Evolutionary conservation across 176 grass and related monocot species (phyloP), one percentile per base, ranked within the genome.

Genomic region (Tillandsia leiboldiana): DNA sequence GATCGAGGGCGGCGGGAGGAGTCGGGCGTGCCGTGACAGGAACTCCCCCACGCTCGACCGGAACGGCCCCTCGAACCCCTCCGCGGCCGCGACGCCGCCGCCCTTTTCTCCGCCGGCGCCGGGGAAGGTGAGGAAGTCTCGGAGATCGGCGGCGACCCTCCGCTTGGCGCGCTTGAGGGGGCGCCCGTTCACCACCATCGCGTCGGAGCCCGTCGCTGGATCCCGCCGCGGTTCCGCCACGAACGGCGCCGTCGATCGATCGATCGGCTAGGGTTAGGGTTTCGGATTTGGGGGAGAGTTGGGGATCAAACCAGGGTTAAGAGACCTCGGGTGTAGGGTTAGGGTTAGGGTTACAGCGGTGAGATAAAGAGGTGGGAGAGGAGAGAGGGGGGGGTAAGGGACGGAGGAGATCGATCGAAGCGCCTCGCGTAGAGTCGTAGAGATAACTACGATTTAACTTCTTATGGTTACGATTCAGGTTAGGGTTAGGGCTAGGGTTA

Each of bases 181-280:
- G 71, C 84, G 81, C 71, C 82, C 84, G 84, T 99, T 99, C 49
- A 99, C 94, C 77, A 99, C 94, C 94, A 99, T 99, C 67, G 79
- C 76, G 42, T 2, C 73, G 56, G 62, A 54, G 10, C 14, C 29
- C 78, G 64, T 80, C 72, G 79, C 75, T 81, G 81, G 88, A 84
- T 90, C 83, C 49, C 70, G 51, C 57, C 0, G 20, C 80, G 71
- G 83, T 77, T 77, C 66, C 77, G 71, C 50, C 56, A 33, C 33
- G 64, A 69, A 17, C 73, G 47, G 26, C 69, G 29, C n/a, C 86
- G 79, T 73, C 72, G 73, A 76, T 64, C 66, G 66, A 75, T 73
- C 72, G 73, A 76, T 64, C 66, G 66, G 72, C 70, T 61, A 23
- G 63, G 61, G 61, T 26, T 56, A 49, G 48, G 56, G 33, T 73